Conservation (phyloP, 2,329 filamentous ascomycete species). For the Gaeumannomyces tritici region DNA sequence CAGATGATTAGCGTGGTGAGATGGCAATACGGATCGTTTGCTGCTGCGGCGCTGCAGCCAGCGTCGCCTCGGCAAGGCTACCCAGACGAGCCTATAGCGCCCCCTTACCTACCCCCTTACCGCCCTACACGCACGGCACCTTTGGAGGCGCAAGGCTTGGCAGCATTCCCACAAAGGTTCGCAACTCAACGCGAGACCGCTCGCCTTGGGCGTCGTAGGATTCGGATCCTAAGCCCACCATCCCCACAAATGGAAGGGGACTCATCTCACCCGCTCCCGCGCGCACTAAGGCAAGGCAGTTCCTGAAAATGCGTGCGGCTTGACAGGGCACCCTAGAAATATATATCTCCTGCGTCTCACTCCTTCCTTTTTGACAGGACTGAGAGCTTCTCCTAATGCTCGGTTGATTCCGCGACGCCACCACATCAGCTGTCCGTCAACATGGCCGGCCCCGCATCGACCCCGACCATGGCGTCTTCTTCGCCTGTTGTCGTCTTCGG, state of each 20-base stretch:
- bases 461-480: neutral
- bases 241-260: neutral
- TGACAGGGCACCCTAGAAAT: too few relatives aligned
- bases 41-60: neutral
- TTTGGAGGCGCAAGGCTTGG: neutral
- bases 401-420: neutral
- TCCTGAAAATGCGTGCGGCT: too few relatives aligned
- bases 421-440: neutral
- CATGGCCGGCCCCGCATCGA: neutral
- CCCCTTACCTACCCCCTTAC: too few relatives aligned
- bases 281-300: too few relatives aligned
- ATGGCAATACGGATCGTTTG: neutral
- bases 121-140: too few relatives aligned
- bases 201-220: neutral
- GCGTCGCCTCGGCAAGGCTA: neutral
- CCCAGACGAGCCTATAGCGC: too few relatives aligned
- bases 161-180: neutral
- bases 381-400: neutral
- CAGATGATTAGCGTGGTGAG: neutral
- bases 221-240: neutral
- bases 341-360: neutral
- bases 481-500: slow-evolving; percentile 19
- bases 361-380: neutral
- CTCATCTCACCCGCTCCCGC: neutral
- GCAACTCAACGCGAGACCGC: too few relatives aligned